Percentiles rank a stretch among this genome's conserved stretches.
Evolutionary conservation across 2,329 filamentous ascomycete genomes (phyloP).

Genomic region (Cadophora gregata): DNA sequence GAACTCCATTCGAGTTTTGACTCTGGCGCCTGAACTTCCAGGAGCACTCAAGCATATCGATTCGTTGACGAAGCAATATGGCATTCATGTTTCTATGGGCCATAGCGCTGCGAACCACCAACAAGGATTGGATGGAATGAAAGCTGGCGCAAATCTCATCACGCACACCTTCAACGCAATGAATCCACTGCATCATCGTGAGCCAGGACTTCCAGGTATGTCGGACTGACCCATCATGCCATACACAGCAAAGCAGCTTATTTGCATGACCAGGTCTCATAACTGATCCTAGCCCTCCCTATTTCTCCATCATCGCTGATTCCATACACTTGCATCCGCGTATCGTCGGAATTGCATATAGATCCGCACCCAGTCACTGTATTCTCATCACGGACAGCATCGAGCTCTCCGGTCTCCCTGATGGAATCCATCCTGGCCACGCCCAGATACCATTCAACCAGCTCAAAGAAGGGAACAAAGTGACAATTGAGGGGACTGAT

Average conservation of each 20-base stretch:
- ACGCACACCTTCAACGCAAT: slow-evolving; percentile 63
- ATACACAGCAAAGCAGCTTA: neutral
- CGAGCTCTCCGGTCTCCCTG: slow-evolving; percentile 57
- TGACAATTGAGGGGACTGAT: slow-evolving; percentile 57
- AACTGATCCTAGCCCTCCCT: slow-evolving; percentile 47
- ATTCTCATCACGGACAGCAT: slow-evolving; percentile 61
- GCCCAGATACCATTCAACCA: slow-evolving; percentile 57
- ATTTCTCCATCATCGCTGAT: slow-evolving; percentile 59
- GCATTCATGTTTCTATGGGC: slow-evolving; percentile 41
- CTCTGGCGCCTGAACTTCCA: slow-evolving; percentile 58
- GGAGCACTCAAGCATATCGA: slow-evolving; percentile 50
- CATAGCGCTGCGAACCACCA: slow-evolving; percentile 56
- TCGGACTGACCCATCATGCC: neutral
- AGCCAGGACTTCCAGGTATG: slow-evolving; percentile 55
- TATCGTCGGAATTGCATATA: slow-evolving; percentile 55
- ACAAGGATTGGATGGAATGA: slow-evolving; percentile 52
- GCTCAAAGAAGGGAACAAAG: slow-evolving; percentile 54
- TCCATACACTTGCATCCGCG: slow-evolving; percentile 59
- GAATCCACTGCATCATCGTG: slow-evolving; percentile 55
- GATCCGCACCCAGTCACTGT: slow-evolving; percentile 52
- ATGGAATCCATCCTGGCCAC: slow-evolving; percentile 58
- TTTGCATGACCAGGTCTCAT: slow-evolving; percentile 35
- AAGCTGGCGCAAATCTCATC: slow-evolving; percentile 55
- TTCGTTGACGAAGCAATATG: slow-evolving; percentile 45
- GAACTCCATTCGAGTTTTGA: slow-evolving; percentile 54